Conservation (phyloP, 208 protist genomes). For the Tritrichomonas musculus region DNA sequence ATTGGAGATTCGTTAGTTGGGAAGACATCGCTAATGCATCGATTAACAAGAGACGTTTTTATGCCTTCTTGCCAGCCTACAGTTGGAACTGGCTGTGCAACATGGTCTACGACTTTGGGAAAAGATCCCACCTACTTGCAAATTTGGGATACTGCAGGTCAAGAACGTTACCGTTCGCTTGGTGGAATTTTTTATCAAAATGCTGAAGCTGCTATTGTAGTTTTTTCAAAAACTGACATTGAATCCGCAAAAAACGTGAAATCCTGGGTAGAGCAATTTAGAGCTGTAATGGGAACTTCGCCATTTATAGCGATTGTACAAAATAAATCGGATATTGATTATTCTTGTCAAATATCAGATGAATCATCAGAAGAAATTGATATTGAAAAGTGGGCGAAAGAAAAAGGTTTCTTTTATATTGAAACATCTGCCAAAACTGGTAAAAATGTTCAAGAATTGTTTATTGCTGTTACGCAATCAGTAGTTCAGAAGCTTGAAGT, state of each 20-base stretch:
- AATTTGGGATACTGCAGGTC: constrained; percentile 16
- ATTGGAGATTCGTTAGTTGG: neutral
- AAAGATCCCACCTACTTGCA: neutral
- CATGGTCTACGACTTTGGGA: neutral
- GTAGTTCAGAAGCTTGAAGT: too few species aligned
- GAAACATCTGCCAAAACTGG: neutral
- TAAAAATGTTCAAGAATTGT: neutral
- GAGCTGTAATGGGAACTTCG: too few species aligned
- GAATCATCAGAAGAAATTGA: neutral
- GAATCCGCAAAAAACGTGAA: neutral
- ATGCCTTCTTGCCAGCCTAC: neutral
- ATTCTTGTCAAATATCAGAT: too few species aligned
- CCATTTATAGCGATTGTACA: too few species aligned
- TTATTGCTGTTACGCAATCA: too few species aligned
- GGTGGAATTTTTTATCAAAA: neutral
- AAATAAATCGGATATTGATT: too few species aligned
- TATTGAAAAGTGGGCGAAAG: neutral
- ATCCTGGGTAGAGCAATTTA: neutral
- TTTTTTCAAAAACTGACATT: neutral
- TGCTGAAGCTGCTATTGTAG: neutral
- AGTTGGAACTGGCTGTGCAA: neutral
- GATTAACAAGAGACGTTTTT: neutral
- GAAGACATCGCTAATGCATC: neutral
- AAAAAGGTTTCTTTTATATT: neutral
- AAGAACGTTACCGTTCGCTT: neutral